Conservation (phyloP, 2,329 filamentous ascomycete genomes). For the Colletotrichum spaethianum region DNA sequence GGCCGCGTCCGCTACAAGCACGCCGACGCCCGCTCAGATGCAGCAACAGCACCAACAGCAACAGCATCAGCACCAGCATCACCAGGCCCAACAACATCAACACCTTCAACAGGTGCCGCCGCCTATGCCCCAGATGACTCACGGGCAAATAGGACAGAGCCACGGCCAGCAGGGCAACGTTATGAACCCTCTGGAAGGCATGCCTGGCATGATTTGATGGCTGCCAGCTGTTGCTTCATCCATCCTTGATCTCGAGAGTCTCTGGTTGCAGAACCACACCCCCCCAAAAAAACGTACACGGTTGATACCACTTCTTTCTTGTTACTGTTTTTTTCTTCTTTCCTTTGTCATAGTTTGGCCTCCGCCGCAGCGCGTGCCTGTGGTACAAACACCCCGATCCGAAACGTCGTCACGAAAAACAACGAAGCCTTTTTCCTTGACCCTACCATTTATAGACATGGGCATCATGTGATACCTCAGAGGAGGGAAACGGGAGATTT, state of each 20-base stretch:
- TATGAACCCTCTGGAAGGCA: conserved; percentile 39
- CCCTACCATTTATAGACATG: conserved; percentile 28
- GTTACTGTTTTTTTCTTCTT: conserved; percentile 27
- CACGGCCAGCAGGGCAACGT: conserved; percentile 29
- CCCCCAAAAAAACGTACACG: conserved; percentile 17
- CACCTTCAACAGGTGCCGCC: conserved; percentile 44
- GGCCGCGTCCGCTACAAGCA: conserved; percentile 52
- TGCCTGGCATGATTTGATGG: conserved; percentile 42
- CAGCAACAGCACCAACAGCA: conserved; percentile 46
- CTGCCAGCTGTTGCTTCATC: background rate
- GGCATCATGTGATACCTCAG: conserved; percentile 23
- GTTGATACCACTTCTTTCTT: conserved; percentile 33
- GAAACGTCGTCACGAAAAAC: conserved; percentile 38
- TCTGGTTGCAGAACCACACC: background rate
- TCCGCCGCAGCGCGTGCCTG: conserved; percentile 35
- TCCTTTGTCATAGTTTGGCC: conserved; percentile 34
- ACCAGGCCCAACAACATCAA: conserved; percentile 44
- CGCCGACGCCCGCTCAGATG: conserved; percentile 54
- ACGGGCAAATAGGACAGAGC: conserved; percentile 39
- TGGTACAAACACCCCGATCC: conserved; percentile 7
- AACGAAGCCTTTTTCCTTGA: conserved; percentile 12
- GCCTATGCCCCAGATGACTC: conserved; percentile 42
- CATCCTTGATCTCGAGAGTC: conserved; percentile 9
- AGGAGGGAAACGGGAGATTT: conserved; percentile 4
- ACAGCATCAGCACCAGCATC: conserved; percentile 42